Percentiles rank a stretch among this genome's conserved stretches.
Conservation (phyloP, 2,329 filamentous ascomycete species). For the Endoconidiophora laricicola region DNA sequence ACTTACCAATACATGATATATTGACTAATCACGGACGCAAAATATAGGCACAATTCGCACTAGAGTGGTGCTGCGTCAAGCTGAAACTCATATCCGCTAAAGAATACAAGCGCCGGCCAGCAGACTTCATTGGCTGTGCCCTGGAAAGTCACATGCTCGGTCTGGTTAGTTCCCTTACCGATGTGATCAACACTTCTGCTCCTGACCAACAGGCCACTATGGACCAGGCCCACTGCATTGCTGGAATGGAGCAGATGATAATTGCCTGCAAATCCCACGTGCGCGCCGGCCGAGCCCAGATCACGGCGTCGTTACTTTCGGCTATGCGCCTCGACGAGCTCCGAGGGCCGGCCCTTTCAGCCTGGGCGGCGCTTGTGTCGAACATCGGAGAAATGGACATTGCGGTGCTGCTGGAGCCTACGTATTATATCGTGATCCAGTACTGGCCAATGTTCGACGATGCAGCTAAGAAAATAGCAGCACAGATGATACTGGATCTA, state of each 20-base stretch:
- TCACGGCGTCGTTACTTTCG: conserved; percentile 81
- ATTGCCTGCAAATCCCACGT: conserved; percentile 56
- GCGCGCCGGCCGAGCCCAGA: conserved; percentile 73
- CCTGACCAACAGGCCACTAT: conserved; percentile 32
- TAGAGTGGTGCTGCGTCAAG: conserved; percentile 27
- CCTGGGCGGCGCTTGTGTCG: conserved; percentile 66
- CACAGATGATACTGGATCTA: conserved; percentile 46
- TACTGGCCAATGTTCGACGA: conserved; percentile 58
- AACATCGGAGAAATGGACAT: conserved; percentile 66
- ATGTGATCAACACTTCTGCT: conserved; percentile 53
- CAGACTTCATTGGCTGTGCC: conserved; percentile 52
- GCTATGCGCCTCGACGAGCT: conserved; percentile 60
- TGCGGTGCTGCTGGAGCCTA: conserved; percentile 66
- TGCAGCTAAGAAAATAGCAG: conserved; percentile 40
- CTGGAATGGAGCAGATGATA: conserved; percentile 78
- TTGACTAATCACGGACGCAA: background rate
- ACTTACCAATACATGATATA: too few species aligned
- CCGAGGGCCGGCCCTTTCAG: conserved; percentile 62
- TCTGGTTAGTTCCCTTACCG: conserved; percentile 68
- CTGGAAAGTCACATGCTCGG: conserved; percentile 73
- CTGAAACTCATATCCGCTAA: conserved; percentile 24
- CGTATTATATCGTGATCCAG: conserved; percentile 69
- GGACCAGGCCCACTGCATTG: conserved; percentile 64
- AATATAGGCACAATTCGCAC: conserved; percentile 21
- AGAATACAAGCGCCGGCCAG: conserved; percentile 30